A percentile compares a stretch with the other conserved stretches of the same genome.
Conservation (phyloP, 1,284 basidiomycete genomes). For the Trichosporon ovoides region DNA sequence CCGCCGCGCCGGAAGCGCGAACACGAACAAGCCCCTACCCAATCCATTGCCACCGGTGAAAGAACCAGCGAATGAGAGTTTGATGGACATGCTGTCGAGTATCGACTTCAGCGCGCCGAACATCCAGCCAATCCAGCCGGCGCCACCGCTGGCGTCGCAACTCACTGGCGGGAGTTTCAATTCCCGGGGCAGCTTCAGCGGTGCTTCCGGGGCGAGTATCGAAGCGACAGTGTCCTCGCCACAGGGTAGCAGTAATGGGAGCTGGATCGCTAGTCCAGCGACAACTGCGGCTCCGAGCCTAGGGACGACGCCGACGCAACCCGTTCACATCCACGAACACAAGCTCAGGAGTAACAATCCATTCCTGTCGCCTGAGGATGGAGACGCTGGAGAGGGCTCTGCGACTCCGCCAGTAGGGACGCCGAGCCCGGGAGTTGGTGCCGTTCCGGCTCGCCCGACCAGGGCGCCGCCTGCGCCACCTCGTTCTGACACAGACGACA, state of each 20-base stretch:
- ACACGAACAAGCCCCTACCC: neutral
- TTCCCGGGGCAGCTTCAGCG: neutral
- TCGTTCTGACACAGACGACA: neutral
- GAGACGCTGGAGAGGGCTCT: conserved; percentile 40
- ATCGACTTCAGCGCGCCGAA: conserved; percentile 13
- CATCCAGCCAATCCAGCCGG: conserved; percentile 2
- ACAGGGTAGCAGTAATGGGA: neutral
- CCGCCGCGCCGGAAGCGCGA: neutral
- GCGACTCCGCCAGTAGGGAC: neutral
- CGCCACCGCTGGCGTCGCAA: conserved; percentile 14
- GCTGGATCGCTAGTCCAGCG: neutral
- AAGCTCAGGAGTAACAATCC: conserved; percentile 41
- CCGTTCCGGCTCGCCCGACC: neutral
- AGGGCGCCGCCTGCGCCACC: neutral
- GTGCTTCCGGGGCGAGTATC: neutral
- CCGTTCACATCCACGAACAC: neutral
- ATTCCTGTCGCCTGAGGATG: conserved; percentile 62
- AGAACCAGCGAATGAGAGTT: neutral
- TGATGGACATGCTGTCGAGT: conserved; percentile 15
- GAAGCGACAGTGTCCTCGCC: neutral
- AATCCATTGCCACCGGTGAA: neutral
- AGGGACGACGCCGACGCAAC: conserved; percentile 1
- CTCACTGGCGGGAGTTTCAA: conserved; percentile 17
- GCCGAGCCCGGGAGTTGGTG: too few species aligned
- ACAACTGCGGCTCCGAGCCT: neutral